Evolutionary conservation across 805 yeast genomes (phyloP).

Genomic region (Saccharomyces eubayanus): DNA sequence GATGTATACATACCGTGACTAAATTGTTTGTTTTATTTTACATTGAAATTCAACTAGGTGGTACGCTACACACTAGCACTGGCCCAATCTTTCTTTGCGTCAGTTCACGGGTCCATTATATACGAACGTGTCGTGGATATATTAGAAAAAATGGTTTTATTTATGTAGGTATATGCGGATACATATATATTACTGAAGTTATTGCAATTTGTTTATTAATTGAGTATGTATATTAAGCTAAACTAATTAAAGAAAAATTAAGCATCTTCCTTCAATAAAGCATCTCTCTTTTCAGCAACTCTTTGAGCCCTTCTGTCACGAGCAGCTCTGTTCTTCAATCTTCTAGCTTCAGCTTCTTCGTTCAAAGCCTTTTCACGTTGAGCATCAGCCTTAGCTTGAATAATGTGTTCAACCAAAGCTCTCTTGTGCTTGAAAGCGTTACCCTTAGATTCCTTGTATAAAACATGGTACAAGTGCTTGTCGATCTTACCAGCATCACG

Average conservation of each 20-base stretch:
- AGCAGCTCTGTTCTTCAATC: conserved; percentile 96
- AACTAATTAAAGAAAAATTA: conserved; percentile 18
- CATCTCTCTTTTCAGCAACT: conserved; percentile 94
- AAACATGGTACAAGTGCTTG: conserved; percentile 95
- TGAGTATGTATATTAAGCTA: neutral
- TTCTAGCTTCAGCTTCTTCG: conserved; percentile 99
- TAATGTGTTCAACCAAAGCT: conserved; percentile 98
- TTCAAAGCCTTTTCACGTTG: conserved; percentile 96
- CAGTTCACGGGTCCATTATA: neutral
- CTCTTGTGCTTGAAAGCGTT: conserved; percentile 99
- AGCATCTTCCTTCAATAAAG: conserved; percentile 69
- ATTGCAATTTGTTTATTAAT: neutral
- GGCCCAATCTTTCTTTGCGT: neutral
- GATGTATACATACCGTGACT: neutral
- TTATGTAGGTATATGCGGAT: neutral
- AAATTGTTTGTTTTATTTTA: too few relatives aligned
- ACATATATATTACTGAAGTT: neutral
- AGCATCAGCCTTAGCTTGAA: conserved; percentile 99
- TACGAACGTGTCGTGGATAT: neutral
- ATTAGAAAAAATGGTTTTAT: neutral
- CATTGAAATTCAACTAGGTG: too few relatives aligned
- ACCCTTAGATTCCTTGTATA: conserved; percentile 98
- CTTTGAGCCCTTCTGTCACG: conserved; percentile 98
- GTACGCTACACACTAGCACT: neutral
- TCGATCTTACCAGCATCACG: conserved; percentile 99